Base-by-base conservation (phyloP, 176 grass and related monocot species). In the Secale cereale region DNA sequence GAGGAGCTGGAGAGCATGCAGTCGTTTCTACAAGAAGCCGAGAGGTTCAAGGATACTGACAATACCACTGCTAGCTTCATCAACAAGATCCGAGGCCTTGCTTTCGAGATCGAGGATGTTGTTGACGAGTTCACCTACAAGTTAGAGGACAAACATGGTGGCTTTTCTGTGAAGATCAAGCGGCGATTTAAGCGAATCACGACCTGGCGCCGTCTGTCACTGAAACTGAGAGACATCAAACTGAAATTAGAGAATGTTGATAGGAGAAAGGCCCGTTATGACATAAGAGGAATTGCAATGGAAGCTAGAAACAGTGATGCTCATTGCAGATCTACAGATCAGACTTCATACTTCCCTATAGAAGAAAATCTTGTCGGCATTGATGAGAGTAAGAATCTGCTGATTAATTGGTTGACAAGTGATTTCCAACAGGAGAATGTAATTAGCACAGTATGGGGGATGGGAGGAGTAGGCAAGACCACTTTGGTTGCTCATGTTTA, bases 401-500 rank as follows among this genome's bases (percentile, higher is more conserved):
- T 69, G 17, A 36, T 69, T 69, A 22, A 69, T 69, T 69, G 65
- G 65, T 69, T 69, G 65, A 69, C 65, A 69, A 36, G 65, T 36
- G 65, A 69, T 69, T 36, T 69, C 17, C 65, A 69, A 33, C 65
- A 69, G 31, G 65, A 69, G 65, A 69, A 31, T 69, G 65, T 69
- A 22, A 69, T 69, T 69, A 22, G 65, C 65, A 69, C 65, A 69
- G 32, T 69, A 20, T 69, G 65, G 65, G 65, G 65, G 16, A 67
- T 67, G 65, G 65, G 64, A 15, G 43, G 43, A 46, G 43, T 68
- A 36, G 65, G 65, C 31, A 69, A 69, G 65, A 69, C 65, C 65
- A 69, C 65, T 69, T 69, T 69, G 65, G 65, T 69, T 36, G 31
- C 32, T 32, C 65, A 69, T 69, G 65, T 69, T 69, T 69, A 69